Conservation (phyloP, 371 early-diverging fungal genomes). For the Mortierella sp. region DNA sequence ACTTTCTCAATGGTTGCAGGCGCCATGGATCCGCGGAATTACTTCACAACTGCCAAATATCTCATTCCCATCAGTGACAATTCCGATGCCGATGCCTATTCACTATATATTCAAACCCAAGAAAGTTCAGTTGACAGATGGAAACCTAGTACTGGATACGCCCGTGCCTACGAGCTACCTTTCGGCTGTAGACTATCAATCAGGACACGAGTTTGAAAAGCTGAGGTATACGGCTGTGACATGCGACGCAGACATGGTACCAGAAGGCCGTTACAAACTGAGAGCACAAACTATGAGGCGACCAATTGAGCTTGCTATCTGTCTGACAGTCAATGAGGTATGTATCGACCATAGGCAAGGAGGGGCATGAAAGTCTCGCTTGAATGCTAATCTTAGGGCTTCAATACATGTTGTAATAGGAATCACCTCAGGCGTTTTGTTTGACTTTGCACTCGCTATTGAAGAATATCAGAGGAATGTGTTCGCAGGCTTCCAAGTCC, state of each 20-base stretch:
- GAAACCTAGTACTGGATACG: slow-evolving; percentile 79
- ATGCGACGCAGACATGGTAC: slow-evolving; percentile 82
- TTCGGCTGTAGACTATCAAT: slow-evolving; percentile 61
- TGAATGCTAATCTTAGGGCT: neutral
- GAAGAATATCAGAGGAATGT: slow-evolving; percentile 78
- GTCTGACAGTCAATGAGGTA: slow-evolving; percentile 93
- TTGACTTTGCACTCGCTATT: slow-evolving; percentile 85
- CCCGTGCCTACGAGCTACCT: slow-evolving; percentile 76
- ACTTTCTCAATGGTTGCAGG: slow-evolving; percentile 52
- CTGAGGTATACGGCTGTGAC: slow-evolving; percentile 85
- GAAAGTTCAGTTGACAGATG: slow-evolving; percentile 70
- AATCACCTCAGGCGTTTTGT: slow-evolving; percentile 85
- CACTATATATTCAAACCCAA: slow-evolving; percentile 57
- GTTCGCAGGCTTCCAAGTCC: slow-evolving; percentile 62
- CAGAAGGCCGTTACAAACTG: slow-evolving; percentile 77
- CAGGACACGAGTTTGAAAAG: slow-evolving; percentile 72
- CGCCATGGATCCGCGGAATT: slow-evolving; percentile 42
- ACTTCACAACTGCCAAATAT: slow-evolving; percentile 32
- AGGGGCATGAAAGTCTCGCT: neutral
- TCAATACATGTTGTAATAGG: slow-evolving; percentile 52
- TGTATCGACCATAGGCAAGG: neutral
- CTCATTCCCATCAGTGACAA: slow-evolving; percentile 22
- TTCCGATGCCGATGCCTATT: slow-evolving; percentile 50
- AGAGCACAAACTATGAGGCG: slow-evolving; percentile 75
- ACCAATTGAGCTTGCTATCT: slow-evolving; percentile 82